Evolutionary conservation across 1,284 basidiomycete genomes (phyloP), one percentile per base, ranked within the genome.

Genomic region (Tilletiopsis washingtonensis): DNA sequence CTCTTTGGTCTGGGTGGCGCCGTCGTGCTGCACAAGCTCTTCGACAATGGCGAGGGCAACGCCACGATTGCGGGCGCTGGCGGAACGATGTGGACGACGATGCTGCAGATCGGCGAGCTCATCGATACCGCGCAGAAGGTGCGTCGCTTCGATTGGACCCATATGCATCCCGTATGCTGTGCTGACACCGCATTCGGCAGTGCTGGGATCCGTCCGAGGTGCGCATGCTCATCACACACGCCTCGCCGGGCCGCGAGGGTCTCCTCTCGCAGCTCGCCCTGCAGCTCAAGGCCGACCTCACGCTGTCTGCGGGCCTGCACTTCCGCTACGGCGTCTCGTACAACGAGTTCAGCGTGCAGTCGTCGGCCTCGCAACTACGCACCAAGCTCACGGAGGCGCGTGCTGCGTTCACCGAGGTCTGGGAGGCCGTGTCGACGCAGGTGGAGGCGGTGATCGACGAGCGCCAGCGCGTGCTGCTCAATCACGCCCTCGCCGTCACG

Each of bases 71-170:
- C 94, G 0, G 94, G 94, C 40, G 93, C 89, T 1, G 87, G 90
- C 70, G 94, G 94, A 1, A 97, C 91, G 20, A 96, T 97, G 85
- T 99, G 94, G 94, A 89, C 90, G 0, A 98, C 93, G 0, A 87
- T 90, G 4, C 80, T 99, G 23, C 94, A 98, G 75, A 87, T 99
- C 39, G 94, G 94, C 56, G 93, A 98, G 75, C 83, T 99, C 39
- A 84, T 98, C 49, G 94, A 98, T 75, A 97, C 91, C 1, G 90
- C 93, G 2, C 89, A 96, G 73, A 83, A 91, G 58, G 88, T 91
- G 42, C 57, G 75, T 59, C 17, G 5, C 12, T n/a, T n/a, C n/a
- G n/a, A n/a, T n/a, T n/a, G n/a, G n/a, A n/a, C n/a, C n/a, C n/a
- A n/a, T n/a, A n/a, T n/a, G n/a, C n/a, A n/a, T n/a, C n/a, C n/a